Conservation (phyloP, 176 grass and related monocot genomes). For the Carex parvula region DNA sequence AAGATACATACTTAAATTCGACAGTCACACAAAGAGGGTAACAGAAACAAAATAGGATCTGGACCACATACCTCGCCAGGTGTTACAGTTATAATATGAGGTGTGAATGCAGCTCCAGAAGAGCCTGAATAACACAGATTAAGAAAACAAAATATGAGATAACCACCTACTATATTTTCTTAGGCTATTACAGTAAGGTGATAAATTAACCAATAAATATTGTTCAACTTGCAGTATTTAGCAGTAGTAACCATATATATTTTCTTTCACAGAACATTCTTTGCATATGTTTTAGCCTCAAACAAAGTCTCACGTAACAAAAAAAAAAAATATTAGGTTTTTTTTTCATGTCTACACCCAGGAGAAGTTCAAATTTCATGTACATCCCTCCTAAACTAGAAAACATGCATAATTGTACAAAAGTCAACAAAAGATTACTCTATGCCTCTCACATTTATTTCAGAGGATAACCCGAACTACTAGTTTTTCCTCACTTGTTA, state of each 20-base stretch:
- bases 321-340: background rate
- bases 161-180: background rate
- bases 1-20: slow-evolving; percentile 14
- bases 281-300: background rate
- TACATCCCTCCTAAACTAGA: background rate
- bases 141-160: slow-evolving; percentile 17
- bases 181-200: background rate
- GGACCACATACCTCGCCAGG: slow-evolving; percentile 72
- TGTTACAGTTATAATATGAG: slow-evolving; percentile 88
- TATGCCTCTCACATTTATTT: background rate
- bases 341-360: background rate
- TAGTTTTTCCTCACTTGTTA: background rate
- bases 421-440: background rate
- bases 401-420: background rate
- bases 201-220: background rate
- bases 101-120: slow-evolving; percentile 87
- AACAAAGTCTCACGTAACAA: background rate
- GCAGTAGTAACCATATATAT: background rate
- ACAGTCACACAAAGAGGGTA: background rate
- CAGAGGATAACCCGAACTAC: background rate
- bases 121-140: slow-evolving; percentile 47
- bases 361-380: background rate
- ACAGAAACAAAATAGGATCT: slow-evolving; percentile 20
- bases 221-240: background rate
- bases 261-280: background rate